phyloP scores from a whole-genome alignment of 2,329 filamentous ascomycete genomes.

The Xylariaceae sp. region DNA sequence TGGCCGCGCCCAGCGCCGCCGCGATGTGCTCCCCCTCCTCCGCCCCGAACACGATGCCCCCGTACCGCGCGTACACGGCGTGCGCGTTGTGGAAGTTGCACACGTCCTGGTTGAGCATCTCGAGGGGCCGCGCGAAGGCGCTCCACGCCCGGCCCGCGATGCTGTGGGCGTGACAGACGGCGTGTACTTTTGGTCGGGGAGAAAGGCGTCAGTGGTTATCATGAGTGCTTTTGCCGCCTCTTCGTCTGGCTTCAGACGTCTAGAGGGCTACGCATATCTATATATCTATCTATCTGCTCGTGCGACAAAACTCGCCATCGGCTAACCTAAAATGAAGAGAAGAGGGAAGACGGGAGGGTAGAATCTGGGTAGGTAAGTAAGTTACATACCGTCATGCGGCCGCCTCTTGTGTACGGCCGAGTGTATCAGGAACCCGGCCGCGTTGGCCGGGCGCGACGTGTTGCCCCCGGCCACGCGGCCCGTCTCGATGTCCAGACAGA shows the following conservation, averaged over 20 bases:
- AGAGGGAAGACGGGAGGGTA: not conserved
- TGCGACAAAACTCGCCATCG: too few relatives aligned
- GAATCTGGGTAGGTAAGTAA: not conserved
- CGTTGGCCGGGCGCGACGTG: conserved; percentile 64
- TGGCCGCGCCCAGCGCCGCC: conserved; percentile 60
- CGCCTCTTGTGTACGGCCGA: conserved; percentile 70
- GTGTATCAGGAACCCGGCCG: conserved; percentile 74
- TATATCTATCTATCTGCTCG: too few relatives aligned
- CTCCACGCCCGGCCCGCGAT: conserved; percentile 71
- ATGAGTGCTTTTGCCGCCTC: not conserved
- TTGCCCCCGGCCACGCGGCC: conserved; percentile 71
- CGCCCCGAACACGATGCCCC: conserved; percentile 60
- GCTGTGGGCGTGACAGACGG: conserved; percentile 73
- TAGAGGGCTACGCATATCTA: too few relatives aligned
- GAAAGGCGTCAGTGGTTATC: conserved; percentile 32
- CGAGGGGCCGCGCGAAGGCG: conserved; percentile 66
- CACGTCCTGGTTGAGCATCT: conserved; percentile 74
- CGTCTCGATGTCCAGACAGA: conserved; percentile 62
- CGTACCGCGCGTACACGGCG: conserved; percentile 65
- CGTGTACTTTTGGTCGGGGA: conserved; percentile 60
- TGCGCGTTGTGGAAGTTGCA: conserved; percentile 70
- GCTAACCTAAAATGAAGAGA: not conserved
- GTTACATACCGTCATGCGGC: conserved; percentile 39
- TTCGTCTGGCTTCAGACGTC: too few relatives aligned
- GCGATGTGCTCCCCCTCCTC: conserved; percentile 71